Conservation (phyloP, 345 rosid genomes). For the Mallotus nudiflorus region DNA sequence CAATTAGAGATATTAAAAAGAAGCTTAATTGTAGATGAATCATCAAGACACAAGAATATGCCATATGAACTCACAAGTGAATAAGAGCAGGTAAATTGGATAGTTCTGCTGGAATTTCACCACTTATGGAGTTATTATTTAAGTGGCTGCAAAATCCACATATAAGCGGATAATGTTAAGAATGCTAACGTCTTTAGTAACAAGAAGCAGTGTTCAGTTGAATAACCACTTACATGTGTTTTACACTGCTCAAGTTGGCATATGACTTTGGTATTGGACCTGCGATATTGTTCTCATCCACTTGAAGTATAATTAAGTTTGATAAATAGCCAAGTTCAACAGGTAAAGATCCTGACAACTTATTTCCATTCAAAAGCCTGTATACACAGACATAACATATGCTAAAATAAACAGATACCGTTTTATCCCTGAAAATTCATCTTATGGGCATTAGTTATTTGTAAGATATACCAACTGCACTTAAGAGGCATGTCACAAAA, state of each 20-base stretch:
- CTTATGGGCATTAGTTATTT: background rate
- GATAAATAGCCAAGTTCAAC: constrained; percentile 73
- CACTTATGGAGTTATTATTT: constrained; percentile 82
- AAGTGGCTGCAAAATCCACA: constrained; percentile 68
- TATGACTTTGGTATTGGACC: constrained; percentile 78
- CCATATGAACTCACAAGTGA: constrained; percentile 68
- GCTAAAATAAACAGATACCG: constrained; percentile 4
- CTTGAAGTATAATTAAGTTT: constrained; percentile 60
- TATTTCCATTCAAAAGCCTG: constrained; percentile 95
- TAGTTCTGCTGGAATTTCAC: constrained; percentile 71
- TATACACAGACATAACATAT: constrained; percentile 22
- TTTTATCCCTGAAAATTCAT: background rate
- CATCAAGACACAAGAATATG: constrained; percentile 16
- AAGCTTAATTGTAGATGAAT: constrained; percentile 14
- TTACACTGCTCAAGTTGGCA: constrained; percentile 54
- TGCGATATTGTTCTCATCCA: constrained; percentile 73
- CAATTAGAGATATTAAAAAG: constrained; percentile 3
- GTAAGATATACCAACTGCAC: background rate
- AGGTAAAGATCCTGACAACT: constrained; percentile 76
- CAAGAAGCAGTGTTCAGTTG: too few relatives aligned
- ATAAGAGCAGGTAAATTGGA: constrained; percentile 55
- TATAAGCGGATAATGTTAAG: constrained; percentile 16
- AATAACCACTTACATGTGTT: constrained; percentile 84
- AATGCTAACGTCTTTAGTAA: too few relatives aligned
- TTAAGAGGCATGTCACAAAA: background rate